Evolutionary conservation across 2,329 filamentous ascomycete species (phyloP).

Genomic region (Chaetomiaceae sp.): DNA sequence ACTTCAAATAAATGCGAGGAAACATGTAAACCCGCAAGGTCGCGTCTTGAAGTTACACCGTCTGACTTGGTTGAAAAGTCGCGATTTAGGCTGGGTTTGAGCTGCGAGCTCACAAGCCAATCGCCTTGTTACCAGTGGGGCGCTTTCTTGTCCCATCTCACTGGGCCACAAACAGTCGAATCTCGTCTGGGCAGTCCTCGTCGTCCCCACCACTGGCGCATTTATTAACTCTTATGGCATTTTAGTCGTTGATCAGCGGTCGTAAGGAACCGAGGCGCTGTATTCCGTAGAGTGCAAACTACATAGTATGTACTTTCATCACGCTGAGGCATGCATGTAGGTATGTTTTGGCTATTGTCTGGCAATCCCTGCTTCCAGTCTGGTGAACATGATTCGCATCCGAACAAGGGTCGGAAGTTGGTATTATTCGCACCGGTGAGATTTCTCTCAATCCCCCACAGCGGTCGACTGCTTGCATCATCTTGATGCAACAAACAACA

Average conservation of each 20-base stretch:
- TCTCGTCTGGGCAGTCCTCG: neutral
- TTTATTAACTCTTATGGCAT: conserved; percentile 5
- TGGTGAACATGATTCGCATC: neutral
- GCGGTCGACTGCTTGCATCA: conserved; percentile 21
- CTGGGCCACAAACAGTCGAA: neutral
- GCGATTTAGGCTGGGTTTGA: conserved; percentile 20
- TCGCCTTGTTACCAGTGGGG: conserved; percentile 9
- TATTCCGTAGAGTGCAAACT: no score
- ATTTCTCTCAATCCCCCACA: no score
- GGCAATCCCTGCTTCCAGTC: neutral
- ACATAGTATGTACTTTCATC: no score
- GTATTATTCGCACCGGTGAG: no score
- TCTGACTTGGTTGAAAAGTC: conserved; percentile 7
- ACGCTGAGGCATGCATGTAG: no score
- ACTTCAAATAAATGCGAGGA: neutral
- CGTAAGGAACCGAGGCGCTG: conserved; percentile 4
- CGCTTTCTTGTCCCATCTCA: neutral
- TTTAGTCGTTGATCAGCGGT: conserved; percentile 1
- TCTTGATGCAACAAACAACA: conserved; percentile 26
- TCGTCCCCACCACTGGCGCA: conserved; percentile 4
- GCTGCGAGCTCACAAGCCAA: conserved; percentile 12
- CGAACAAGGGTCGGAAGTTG: no score
- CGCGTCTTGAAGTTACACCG: conserved; percentile 9
- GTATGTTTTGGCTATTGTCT: no score
- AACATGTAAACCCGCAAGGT: neutral